These are phyloP conservation scores for Trichophyton mentagrophytes DNA, from an alignment of 2,329 filamentous ascomycete species.

Conservation along the genomic window DNA sequence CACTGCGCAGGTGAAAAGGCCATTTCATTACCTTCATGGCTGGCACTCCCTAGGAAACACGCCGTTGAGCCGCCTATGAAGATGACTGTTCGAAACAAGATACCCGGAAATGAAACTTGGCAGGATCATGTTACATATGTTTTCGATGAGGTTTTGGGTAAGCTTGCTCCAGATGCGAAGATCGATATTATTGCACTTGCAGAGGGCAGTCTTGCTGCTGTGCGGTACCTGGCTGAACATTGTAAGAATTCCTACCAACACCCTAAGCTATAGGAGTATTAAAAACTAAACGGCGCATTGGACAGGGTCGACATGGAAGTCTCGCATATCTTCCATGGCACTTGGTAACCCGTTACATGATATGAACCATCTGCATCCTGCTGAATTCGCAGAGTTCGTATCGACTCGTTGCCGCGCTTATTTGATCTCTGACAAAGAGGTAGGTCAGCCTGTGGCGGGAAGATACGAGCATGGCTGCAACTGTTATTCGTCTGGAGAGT, in stretches of 20 bases:
- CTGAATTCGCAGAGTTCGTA: constrained; percentile 23
- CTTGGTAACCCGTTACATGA: constrained; percentile 29
- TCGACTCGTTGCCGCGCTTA: constrained; percentile 50
- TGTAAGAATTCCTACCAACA: constrained; percentile 30
- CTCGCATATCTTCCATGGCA: constrained; percentile 29
- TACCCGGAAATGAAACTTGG: constrained; percentile 47
- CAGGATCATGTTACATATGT: constrained; percentile 53
- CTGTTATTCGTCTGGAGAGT: constrained; percentile 55
- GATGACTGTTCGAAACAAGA: constrained; percentile 45
- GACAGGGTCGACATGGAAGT: constrained; percentile 29
- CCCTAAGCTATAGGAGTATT: background rate
- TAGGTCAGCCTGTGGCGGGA: constrained; percentile 43
- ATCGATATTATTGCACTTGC: constrained; percentile 62
- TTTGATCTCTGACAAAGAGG: constrained; percentile 39
- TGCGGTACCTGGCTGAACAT: constrained; percentile 46
- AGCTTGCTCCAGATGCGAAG: constrained; percentile 39
- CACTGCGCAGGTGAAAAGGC: constrained; percentile 50
- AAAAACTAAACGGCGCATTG: background rate
- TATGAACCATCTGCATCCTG: constrained; percentile 18
- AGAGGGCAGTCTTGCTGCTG: constrained; percentile 48
- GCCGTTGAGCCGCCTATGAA: constrained; percentile 46
- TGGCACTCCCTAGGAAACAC: constrained; percentile 48
- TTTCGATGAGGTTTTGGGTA: constrained; percentile 50
- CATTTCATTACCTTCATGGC: constrained; percentile 48
- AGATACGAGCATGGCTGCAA: constrained; percentile 49